A percentile compares a stretch with the other conserved stretches of the same genome.
These are phyloP conservation scores for Xylariaceae sp. DNA, from an alignment of 2,329 filamentous ascomycete species.

Conservation along the genomic window DNA sequence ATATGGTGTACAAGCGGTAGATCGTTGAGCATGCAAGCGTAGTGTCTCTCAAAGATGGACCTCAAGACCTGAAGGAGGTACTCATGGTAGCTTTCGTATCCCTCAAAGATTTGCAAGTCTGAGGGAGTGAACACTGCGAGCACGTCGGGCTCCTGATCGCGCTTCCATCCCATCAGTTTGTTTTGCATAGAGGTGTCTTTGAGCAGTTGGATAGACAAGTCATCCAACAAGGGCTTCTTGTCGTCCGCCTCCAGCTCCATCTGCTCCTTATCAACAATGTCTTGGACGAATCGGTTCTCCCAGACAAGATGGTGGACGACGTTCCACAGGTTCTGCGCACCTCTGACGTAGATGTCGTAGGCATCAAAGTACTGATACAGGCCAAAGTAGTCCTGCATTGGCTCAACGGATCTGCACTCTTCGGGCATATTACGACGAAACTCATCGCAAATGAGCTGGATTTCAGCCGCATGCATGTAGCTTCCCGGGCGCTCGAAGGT, in stretches of 20 bases:
- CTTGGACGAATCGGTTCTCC: conserved; percentile 34
- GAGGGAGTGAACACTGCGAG: conserved; percentile 13
- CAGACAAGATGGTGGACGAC: conserved; percentile 37
- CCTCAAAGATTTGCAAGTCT: conserved; percentile 14
- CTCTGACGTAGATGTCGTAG: conserved; percentile 41
- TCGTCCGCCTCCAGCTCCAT: not conserved
- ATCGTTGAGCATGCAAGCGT: conserved; percentile 11
- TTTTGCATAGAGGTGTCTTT: conserved; percentile 3
- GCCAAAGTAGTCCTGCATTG: conserved; percentile 32
- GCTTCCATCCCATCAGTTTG: conserved; percentile 19
- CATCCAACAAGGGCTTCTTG: conserved; percentile 13
- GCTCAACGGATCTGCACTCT: conserved; percentile 13
- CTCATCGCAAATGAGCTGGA: conserved; percentile 23
- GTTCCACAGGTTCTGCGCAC: conserved; percentile 45
- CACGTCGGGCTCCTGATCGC: conserved; percentile 10
- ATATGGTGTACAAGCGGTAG: not conserved
- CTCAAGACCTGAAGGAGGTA: conserved; percentile 13
- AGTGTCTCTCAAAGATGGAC: conserved; percentile 11
- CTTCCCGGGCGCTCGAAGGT: conserved; percentile 25
- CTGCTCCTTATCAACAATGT: conserved; percentile 3
- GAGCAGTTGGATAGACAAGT: conserved; percentile 15
- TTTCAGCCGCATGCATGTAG: conserved; percentile 37
- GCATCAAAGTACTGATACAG: conserved; percentile 46
- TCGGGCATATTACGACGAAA: conserved; percentile 13
- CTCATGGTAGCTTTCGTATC: conserved; percentile 13